Evolutionary conservation across 345 rosid genomes (phyloP).

Genomic region (Melaleuca alternifolia): DNA sequence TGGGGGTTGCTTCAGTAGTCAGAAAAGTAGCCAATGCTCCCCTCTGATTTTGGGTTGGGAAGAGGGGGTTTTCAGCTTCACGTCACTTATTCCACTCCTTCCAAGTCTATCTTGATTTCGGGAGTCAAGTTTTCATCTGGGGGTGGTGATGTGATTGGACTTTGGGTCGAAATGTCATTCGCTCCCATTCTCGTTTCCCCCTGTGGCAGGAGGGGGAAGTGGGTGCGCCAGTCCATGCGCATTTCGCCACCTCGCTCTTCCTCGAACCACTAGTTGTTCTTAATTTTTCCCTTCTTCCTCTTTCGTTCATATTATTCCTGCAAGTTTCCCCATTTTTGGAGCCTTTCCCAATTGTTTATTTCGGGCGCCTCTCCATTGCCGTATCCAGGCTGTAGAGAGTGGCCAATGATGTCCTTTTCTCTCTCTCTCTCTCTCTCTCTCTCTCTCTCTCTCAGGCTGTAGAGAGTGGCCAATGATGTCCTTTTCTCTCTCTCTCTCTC

Average conservation of each 20-base stretch:
- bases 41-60: not conserved
- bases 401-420: not conserved
- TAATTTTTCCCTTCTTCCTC: not conserved
- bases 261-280: not conserved
- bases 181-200: not conserved
- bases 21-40: not conserved
- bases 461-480: not conserved
- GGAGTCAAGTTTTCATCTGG: not conserved
- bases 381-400: not conserved
- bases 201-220: not conserved
- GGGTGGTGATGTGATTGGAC: not conserved
- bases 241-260: not conserved
- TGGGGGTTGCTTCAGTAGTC: not conserved
- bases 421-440: not conserved
- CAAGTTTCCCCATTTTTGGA: not conserved
- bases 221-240: not conserved
- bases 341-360: not conserved
- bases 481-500: too few species aligned
- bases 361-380: not conserved
- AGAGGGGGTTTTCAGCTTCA: not conserved
- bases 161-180: not conserved
- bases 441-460: not conserved
- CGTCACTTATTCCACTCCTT: not conserved
- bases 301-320: not conserved
- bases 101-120: not conserved